Percentiles rank a stretch among this genome's conserved stretches.
These are phyloP conservation scores for Penicillium bialowiezense DNA, from an alignment of 495 filamentous ascomycete species.

Conservation along the genomic window DNA sequence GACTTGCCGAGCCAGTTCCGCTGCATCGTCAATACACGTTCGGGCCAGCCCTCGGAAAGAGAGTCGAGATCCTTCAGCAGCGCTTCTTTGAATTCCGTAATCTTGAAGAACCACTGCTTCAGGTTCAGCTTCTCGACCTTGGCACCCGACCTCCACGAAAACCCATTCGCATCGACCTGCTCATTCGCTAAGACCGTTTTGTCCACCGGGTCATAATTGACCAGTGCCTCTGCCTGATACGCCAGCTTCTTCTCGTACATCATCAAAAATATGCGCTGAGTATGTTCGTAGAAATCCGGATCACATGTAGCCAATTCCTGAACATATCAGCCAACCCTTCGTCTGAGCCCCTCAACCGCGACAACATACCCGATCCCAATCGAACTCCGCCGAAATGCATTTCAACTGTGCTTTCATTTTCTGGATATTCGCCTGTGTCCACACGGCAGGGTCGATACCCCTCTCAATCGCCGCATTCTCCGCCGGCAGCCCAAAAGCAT, in stretches of 20 bases:
- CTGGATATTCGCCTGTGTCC: constrained; percentile 76
- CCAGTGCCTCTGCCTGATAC: constrained; percentile 73
- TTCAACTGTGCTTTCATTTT: constrained; percentile 80
- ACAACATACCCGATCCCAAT: constrained; percentile 78
- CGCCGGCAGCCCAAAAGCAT: constrained; percentile 86
- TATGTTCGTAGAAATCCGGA: constrained; percentile 84
- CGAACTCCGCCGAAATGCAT: constrained; percentile 73
- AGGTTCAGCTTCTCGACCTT: constrained; percentile 76
- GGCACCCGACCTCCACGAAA: constrained; percentile 84
- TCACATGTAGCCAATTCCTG: constrained; percentile 83
- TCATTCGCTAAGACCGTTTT: constrained; percentile 89
- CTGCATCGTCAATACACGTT: constrained; percentile 79
- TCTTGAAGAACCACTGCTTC: constrained; percentile 88
- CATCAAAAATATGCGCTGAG: constrained; percentile 77
- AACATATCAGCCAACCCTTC: constrained; percentile 4
- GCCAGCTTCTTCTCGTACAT: constrained; percentile 69
- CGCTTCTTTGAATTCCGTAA: constrained; percentile 73
- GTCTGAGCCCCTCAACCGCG: too few relatives aligned
- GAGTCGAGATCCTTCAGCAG: constrained; percentile 69
- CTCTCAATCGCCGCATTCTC: constrained; percentile 93
- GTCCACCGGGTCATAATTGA: constrained; percentile 90
- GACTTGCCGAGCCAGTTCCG: constrained; percentile 86
- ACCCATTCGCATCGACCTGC: constrained; percentile 80
- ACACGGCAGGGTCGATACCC: constrained; percentile 70
- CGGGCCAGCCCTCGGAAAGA: constrained; percentile 69